Evolutionary conservation across 352 stramenopile species (phyloP), one percentile per base, ranked within the genome.

Genomic region (Pythium plurisporium): DNA sequence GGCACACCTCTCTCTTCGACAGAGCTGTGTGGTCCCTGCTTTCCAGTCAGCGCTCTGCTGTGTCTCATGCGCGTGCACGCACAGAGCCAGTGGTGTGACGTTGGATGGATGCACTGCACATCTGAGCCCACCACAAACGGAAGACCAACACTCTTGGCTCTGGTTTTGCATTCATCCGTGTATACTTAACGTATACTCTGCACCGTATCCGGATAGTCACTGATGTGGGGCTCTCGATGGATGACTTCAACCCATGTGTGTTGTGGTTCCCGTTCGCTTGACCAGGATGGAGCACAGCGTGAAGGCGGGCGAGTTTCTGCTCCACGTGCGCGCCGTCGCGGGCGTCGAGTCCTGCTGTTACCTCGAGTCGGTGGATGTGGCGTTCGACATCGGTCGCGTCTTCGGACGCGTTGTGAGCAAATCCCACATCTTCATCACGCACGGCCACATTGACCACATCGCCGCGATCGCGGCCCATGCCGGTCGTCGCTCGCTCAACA

Each of bases 391-490:
- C 34, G 84, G 84, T 41, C 77, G 73, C 49, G 70, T 78, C 44
- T 64, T 77, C 25, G 65, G 63, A 11, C 69, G 69, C 14, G 70
- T 76, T 25, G 69, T 65, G 22, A 78, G 43, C 59, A 91, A 91
- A 62, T 71, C 73, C 17, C 68, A 92, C 52, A 74, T 96, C 19
- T 94, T 96, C 67, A 87, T 96, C 64, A 91, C 86, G 22, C 86
- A 96, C 47, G 86, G 86, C 42, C 86, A 96, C 69, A 58, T 82
- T 12, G 86, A 96, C 64, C 86, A 96, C 70, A 82, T 96, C 51
- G 62, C 72, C 5, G 76, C 75, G 0, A 62, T 94, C 30, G 70
- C 78, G 33, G 53, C 63, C 0, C 84, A 94, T 63, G 84, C 82
- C 15, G 79, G 72, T 14, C 80, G 76, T 26, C 73, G 84, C 30